A percentile compares a stretch with the other conserved stretches of the same genome.
phyloP scores from a whole-genome alignment of 1,139 yeast genomes.

The Candida neerlandica region DNA sequence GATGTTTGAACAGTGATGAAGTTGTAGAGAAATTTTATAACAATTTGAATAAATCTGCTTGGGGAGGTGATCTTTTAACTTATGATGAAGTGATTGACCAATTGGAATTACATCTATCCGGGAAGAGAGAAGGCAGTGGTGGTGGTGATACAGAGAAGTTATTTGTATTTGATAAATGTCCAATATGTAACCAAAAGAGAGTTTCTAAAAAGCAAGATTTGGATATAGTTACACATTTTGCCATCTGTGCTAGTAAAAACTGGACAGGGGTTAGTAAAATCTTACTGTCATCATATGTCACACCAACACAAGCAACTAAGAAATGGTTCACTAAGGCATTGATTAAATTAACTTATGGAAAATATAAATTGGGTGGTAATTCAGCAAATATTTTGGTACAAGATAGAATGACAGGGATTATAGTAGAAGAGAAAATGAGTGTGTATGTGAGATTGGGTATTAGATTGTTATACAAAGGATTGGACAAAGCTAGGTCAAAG shows the following conservation, averaged over 20 bases:
- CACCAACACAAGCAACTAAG: slow-evolving; percentile 80
- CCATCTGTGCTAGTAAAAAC: slow-evolving; percentile 80
- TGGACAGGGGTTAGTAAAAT: slow-evolving; percentile 72
- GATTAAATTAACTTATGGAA: slow-evolving; percentile 86
- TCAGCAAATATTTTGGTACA: slow-evolving; percentile 94
- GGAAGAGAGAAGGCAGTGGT: slow-evolving; percentile 20
- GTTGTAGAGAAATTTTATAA: slow-evolving; percentile 50
- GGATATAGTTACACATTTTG: slow-evolving; percentile 82
- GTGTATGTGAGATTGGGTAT: slow-evolving; percentile 87
- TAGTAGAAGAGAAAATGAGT: slow-evolving; percentile 91
- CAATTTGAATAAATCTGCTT: slow-evolving; percentile 41
- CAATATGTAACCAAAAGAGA: slow-evolving; percentile 69
- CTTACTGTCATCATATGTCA: slow-evolving; percentile 70
- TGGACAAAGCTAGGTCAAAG: slow-evolving; percentile 55
- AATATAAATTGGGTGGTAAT: slow-evolving; percentile 82
- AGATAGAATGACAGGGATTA: slow-evolving; percentile 83
- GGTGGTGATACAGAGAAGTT: slow-evolving; percentile 34
- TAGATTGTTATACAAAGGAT: slow-evolving; percentile 76
- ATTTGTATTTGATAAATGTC: slow-evolving; percentile 69
- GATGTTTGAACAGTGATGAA: slow-evolving; percentile 55
- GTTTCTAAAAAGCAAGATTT: slow-evolving; percentile 56
- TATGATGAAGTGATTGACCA: slow-evolving; percentile 61
- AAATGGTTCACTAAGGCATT: slow-evolving; percentile 86
- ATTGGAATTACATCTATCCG: slow-evolving; percentile 40
- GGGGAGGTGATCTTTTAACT: slow-evolving; percentile 60